A percentile compares a stretch with the other conserved stretches of the same genome.
phyloP scores from a whole-genome alignment of 1,284 basidiomycete genomes.

The Irpex rosettiformis region DNA sequence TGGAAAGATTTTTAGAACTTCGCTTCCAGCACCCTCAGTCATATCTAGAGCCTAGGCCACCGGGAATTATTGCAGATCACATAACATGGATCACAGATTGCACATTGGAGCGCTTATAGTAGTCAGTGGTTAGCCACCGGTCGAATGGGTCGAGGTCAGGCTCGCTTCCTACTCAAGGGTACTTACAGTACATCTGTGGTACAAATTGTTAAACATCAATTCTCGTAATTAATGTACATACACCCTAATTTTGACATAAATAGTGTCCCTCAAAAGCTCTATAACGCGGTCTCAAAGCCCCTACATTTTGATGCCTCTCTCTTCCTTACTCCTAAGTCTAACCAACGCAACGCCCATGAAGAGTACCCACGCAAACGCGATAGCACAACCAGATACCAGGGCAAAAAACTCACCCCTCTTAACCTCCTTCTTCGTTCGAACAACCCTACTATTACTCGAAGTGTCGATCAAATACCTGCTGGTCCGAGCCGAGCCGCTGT shows the following conservation, averaged over 20 bases:
- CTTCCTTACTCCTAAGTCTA: conserved; percentile 44
- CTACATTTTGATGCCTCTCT: conserved; percentile 19
- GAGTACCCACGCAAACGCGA: conserved; percentile 60
- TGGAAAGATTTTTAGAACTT: not conserved
- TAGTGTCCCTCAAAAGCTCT: no score
- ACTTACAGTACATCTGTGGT: no score
- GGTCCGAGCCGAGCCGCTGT: conserved; percentile 18
- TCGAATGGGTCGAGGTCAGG: no score
- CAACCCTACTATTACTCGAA: conserved; percentile 17
- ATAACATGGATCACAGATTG: no score
- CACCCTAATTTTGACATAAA: no score
- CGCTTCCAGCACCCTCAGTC: no score
- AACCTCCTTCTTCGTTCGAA: conserved; percentile 35
- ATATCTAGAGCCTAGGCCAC: not conserved
- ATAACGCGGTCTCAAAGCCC: not conserved
- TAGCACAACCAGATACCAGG: conserved; percentile 38
- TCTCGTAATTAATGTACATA: no score
- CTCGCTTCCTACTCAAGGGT: no score
- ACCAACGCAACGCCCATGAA: conserved; percentile 64
- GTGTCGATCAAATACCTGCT: conserved; percentile 24
- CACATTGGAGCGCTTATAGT: no score
- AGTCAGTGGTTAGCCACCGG: no score
- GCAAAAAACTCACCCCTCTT: conserved; percentile 51
- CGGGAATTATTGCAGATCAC: no score
- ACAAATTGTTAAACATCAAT: no score